Conservation (phyloP, 2,329 filamentous ascomycete genomes). For the Verticillium alfalfae region DNA sequence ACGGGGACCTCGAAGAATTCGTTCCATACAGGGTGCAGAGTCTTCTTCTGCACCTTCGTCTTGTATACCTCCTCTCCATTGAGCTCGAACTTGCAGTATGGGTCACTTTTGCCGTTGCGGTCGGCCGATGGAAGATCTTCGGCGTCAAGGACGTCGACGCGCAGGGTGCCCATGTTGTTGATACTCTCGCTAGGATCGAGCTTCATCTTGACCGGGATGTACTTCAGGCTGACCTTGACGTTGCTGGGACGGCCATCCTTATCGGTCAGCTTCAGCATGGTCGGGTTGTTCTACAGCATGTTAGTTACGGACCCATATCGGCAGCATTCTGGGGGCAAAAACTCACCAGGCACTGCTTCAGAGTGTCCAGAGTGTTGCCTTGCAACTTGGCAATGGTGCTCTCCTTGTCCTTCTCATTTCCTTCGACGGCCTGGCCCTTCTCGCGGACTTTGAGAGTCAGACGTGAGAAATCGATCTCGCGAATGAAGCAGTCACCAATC, state of each 20-base stretch:
- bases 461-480: constrained; percentile 93
- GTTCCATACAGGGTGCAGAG: constrained; percentile 89
- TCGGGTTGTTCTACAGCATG: constrained; percentile 73
- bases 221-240: constrained; percentile 88
- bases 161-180: constrained; percentile 95
- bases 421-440: constrained; percentile 62
- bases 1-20: constrained; percentile 86
- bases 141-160: constrained; percentile 88
- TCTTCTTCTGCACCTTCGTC: constrained; percentile 96
- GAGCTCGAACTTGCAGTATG: constrained; percentile 90
- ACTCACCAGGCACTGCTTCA: constrained; percentile 80
- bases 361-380: constrained; percentile 78
- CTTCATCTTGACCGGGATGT: constrained; percentile 88
- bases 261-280: constrained; percentile 71
- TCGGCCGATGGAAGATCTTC: constrained; percentile 87
- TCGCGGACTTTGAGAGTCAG: constrained; percentile 84
- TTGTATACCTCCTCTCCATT: constrained; percentile 90
- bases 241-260: constrained; percentile 71
- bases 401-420: constrained; percentile 64
- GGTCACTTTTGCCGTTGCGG: constrained; percentile 93
- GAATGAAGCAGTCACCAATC: constrained; percentile 91
- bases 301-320: not conserved
- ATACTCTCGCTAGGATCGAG: constrained; percentile 94
- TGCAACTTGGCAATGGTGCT: constrained; percentile 75
- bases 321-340: not conserved